A percentile compares a stretch with the other conserved stretches of the same genome.
Evolutionary conservation across 495 filamentous ascomycete species (phyloP).

Genomic region (Articulospora tetracladia): DNA sequence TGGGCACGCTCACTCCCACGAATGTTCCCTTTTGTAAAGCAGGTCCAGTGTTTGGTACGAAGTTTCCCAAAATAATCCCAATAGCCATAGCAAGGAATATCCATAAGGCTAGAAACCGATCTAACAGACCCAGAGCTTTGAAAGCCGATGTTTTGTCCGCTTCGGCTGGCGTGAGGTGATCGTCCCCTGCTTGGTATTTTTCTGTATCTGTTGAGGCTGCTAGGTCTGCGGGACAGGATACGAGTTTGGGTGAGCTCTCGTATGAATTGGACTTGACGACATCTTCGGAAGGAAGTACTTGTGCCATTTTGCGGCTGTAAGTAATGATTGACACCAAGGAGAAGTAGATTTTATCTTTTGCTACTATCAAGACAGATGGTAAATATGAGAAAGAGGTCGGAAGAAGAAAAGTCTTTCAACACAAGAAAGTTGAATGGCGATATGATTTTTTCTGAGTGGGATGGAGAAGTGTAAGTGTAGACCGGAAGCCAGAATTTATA

Average conservation of each 20-base stretch:
- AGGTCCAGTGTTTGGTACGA: slow-evolving; percentile 57
- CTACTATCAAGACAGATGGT: too few relatives aligned
- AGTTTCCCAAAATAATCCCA: slow-evolving; percentile 78
- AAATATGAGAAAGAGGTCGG: too few relatives aligned
- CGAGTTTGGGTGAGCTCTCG: not conserved
- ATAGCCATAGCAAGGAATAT: slow-evolving; percentile 82
- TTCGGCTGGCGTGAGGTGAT: not conserved
- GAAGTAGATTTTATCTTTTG: too few relatives aligned
- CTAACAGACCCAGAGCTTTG: slow-evolving; percentile 59
- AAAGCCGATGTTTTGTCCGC: slow-evolving; percentile 32
- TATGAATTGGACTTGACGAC: not conserved
- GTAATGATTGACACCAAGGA: too few relatives aligned
- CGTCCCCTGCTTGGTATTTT: not conserved
- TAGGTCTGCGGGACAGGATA: not conserved
- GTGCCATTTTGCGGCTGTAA: slow-evolving; percentile 1
- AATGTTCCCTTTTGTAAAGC: slow-evolving; percentile 70
- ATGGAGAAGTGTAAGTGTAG: not conserved
- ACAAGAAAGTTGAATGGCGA: too few relatives aligned
- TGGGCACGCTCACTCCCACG: slow-evolving; percentile 70
- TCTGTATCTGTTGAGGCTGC: slow-evolving; percentile 3
- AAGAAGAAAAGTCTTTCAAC: too few relatives aligned
- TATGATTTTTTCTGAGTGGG: too few relatives aligned
- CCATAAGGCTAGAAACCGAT: slow-evolving; percentile 79
- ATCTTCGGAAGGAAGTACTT: slow-evolving; percentile 15
- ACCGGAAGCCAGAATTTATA: not conserved